Conservation (phyloP, 2,329 filamentous ascomycete genomes). For the Alternaria alternata region DNA sequence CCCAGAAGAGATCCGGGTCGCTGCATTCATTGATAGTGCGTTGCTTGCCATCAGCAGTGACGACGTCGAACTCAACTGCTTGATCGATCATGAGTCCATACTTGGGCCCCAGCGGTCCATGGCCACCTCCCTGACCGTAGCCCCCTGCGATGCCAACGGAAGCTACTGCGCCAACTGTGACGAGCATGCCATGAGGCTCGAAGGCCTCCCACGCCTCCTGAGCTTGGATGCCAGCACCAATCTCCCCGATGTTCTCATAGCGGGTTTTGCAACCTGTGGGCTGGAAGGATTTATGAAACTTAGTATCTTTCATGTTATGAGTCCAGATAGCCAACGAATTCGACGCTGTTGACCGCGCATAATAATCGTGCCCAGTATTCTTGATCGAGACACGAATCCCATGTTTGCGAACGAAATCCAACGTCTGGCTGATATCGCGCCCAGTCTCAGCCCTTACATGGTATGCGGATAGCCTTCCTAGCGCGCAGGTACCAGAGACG, state of each 20-base stretch:
- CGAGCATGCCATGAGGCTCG: constrained; percentile 42
- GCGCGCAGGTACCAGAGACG: constrained; percentile 39
- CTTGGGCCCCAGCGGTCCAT: constrained; percentile 61
- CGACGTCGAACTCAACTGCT: constrained; percentile 47
- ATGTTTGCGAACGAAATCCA: constrained; percentile 41
- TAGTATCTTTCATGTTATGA: constrained; percentile 43
- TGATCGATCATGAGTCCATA: constrained; percentile 53
- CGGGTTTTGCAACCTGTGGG: constrained; percentile 33
- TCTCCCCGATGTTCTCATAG: constrained; percentile 45
- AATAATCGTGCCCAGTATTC: constrained; percentile 51
- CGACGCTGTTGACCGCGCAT: constrained; percentile 43
- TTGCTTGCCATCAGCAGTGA: constrained; percentile 42
- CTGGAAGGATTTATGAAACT: constrained; percentile 38
- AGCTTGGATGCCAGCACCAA: constrained; percentile 47
- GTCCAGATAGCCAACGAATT: constrained; percentile 49
- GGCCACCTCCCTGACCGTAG: constrained; percentile 60
- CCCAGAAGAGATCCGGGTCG: constrained; percentile 49
- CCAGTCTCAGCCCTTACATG: constrained; percentile 40
- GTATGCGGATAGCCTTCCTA: constrained; percentile 46
- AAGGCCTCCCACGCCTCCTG: constrained; percentile 49
- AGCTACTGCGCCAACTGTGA: constrained; percentile 46
- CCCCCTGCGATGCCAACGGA: constrained; percentile 61
- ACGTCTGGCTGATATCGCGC: constrained; percentile 38
- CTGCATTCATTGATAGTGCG: constrained; percentile 47
- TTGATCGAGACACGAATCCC: constrained; percentile 48